These are phyloP conservation scores for Oleoguttula mirabilis DNA, from an alignment of 495 filamentous ascomycete genomes.

Conservation along the genomic window DNA sequence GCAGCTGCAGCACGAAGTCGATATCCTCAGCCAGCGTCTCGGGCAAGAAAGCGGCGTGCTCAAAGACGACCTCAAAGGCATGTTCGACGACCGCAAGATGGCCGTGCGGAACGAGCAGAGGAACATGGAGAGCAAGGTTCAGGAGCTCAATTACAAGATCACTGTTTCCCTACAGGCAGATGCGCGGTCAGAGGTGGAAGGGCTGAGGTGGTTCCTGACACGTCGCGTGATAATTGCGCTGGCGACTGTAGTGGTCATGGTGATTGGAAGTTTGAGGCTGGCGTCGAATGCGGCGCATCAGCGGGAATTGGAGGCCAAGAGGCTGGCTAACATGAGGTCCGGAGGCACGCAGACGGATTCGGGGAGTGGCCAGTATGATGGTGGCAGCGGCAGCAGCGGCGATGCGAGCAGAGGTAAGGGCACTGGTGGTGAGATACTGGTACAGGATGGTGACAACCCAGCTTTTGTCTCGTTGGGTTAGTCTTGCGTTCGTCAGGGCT, in stretches of 20 bases:
- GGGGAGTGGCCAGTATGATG: slow-evolving; percentile 1
- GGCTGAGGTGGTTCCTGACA: slow-evolving; percentile 79
- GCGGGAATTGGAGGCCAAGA: slow-evolving; percentile 18
- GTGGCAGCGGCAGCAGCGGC: not conserved
- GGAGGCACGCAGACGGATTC: slow-evolving; percentile 10
- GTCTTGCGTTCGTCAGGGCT: no score
- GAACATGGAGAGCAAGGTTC: slow-evolving; percentile 58
- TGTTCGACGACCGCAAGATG: slow-evolving; percentile 97
- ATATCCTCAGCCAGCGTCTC: slow-evolving; percentile 72
- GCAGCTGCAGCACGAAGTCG: slow-evolving; percentile 82
- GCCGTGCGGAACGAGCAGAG: slow-evolving; percentile 73
- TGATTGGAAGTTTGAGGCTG: slow-evolving; percentile 17
- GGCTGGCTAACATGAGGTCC: slow-evolving; percentile 17
- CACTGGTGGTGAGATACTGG: slow-evolving; percentile 10
- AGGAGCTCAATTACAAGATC: slow-evolving; percentile 25
- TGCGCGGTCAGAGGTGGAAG: slow-evolving; percentile 79
- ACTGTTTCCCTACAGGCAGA: slow-evolving; percentile 76
- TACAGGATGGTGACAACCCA: slow-evolving; percentile 13
- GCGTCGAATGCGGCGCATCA: slow-evolving; percentile 4
- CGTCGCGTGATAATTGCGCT: slow-evolving; percentile 75
- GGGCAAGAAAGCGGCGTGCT: slow-evolving; percentile 66
- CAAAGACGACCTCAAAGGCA: slow-evolving; percentile 82
- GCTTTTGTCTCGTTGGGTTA: slow-evolving; percentile 17
- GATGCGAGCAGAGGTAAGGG: slow-evolving; percentile 2
- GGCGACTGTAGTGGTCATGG: slow-evolving; percentile 27